Conservation (phyloP, 805 yeast species). For the Ogataea ramenticola region DNA sequence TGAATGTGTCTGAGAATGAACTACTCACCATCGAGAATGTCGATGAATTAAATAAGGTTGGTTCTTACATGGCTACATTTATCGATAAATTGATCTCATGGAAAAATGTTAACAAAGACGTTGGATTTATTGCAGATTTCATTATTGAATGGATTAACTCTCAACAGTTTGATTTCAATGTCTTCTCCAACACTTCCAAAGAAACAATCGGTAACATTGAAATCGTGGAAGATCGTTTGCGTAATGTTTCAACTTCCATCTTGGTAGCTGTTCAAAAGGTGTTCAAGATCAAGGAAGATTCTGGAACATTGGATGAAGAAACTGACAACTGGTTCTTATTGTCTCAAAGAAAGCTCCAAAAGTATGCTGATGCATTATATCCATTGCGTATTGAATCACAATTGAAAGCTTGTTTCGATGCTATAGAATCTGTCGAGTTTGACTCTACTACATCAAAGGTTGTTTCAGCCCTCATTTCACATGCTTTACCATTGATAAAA, state of each 20-base stretch:
- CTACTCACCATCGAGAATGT: constrained; percentile 11
- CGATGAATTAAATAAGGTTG: constrained; percentile 14
- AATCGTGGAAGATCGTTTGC: constrained; percentile 40
- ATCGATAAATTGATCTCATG: constrained; percentile 24
- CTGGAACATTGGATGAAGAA: constrained; percentile 29
- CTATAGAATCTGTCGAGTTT: constrained; percentile 31
- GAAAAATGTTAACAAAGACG: constrained; percentile 22
- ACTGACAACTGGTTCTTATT: constrained; percentile 64
- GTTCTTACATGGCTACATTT: constrained; percentile 18
- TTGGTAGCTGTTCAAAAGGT: constrained; percentile 63
- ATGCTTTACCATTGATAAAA: constrained; percentile 55
- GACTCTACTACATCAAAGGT: constrained; percentile 28
- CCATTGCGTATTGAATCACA: constrained; percentile 13
- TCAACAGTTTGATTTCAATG: constrained; percentile 12
- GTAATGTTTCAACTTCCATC: constrained; percentile 49
- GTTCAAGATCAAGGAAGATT: constrained; percentile 28
- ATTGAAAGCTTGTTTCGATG: constrained; percentile 21
- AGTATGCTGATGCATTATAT: constrained; percentile 30
- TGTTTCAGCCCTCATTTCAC: constrained; percentile 41
- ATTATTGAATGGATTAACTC: constrained; percentile 39
- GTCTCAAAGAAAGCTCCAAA: constrained; percentile 37
- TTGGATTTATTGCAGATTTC: constrained; percentile 41
- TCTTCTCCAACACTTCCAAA: constrained; percentile 21
- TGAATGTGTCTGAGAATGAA: constrained; percentile 1
- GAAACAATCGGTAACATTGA: constrained; percentile 11